Conservation (phyloP, 768 basidiomycete genomes). For the Amanita rimosa region DNA sequence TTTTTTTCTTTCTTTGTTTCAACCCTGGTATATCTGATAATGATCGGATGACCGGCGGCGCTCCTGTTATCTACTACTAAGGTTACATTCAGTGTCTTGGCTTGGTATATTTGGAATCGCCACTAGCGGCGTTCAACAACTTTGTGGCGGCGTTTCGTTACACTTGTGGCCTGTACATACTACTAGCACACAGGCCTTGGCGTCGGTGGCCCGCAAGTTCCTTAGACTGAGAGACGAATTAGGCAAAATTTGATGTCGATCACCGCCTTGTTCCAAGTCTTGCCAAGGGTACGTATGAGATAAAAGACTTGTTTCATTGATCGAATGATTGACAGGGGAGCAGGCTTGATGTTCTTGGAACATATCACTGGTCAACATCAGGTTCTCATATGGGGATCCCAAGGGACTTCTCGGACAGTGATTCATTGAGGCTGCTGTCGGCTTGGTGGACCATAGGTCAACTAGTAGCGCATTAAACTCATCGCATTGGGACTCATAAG, state of each 20-base stretch:
- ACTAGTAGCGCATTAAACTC: slow-evolving; percentile 35
- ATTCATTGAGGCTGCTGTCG: slow-evolving; percentile 43
- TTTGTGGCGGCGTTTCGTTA: slow-evolving; percentile 35
- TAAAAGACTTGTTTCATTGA: not conserved
- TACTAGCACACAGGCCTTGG: slow-evolving; percentile 44
- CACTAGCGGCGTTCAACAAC: slow-evolving; percentile 31
- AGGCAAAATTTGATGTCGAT: slow-evolving; percentile 8
- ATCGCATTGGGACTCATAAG: slow-evolving; percentile 47
- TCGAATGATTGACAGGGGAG: not conserved
- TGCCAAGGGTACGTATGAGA: slow-evolving; percentile 30
- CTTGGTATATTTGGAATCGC: slow-evolving; percentile 41
- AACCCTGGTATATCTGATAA: not conserved
- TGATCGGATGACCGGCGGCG: not conserved
- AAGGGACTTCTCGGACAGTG: slow-evolving; percentile 19
- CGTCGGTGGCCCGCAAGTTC: slow-evolving; percentile 40
- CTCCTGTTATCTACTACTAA: slow-evolving; percentile 4
- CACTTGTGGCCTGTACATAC: slow-evolving; percentile 32
- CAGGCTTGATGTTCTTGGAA: slow-evolving; percentile 33
- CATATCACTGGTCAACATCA: slow-evolving; percentile 32
- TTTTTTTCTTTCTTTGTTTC: too few relatives aligned
- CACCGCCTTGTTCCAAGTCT: slow-evolving; percentile 16
- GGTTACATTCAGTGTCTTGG: slow-evolving; percentile 22
- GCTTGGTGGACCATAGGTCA: slow-evolving; percentile 43
- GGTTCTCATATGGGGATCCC: slow-evolving; percentile 11
- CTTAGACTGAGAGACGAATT: slow-evolving; percentile 8